Evolutionary conservation across 2,329 filamentous ascomycete species (phyloP), one percentile per base, ranked within the genome.

Genomic region (Ophiosphaerella herpotricha): DNA sequence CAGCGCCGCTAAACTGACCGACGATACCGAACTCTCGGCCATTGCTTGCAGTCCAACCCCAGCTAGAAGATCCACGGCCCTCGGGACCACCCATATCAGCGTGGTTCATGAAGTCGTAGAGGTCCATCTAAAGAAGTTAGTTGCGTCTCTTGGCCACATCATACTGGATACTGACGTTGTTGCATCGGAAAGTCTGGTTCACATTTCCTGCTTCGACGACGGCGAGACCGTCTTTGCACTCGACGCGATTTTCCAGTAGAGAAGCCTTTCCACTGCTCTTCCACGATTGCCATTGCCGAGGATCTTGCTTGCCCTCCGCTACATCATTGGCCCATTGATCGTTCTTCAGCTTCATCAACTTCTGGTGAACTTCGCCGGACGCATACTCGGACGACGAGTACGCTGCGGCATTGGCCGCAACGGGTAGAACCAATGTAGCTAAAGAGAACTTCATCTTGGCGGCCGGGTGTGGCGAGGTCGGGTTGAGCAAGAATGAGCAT

Each of bases 31-130:
- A 82, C 57, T 83, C 81, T 12, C 80, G 78, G 21, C 79, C 80
- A 35, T 77, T 74, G 2, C 72, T 68, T 23, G 79, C 74, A 0
- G 77, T 78, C 80, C 80, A 82, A 8, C 81, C 80, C 80, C 80
- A 82, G 0, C 76, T 78, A 3, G 71, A 74, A 8, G 71, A 74
- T 23, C 75, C 75, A 37, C 67, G 66, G 16, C 73, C 74, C 42
- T 64, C 65, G 32, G 59, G 58, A 47, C 77, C 79, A 12, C 81
- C 82, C 8, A 85, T 75, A 32, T 79, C 78, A 8, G 76, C 75
- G 54, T 85, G 82, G 48, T 75, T 78, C 26, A 80, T 67, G 66
- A 85, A 84, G 61, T 81, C 78, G 61, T 83, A 80, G 1, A 83
- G 74, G 54, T 84, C 81, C n/a, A 82, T 74, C 70, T 66, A 43